Evolutionary conservation across 208 protist species (phyloP).

Genomic region (Naegleria fowleri): DNA sequence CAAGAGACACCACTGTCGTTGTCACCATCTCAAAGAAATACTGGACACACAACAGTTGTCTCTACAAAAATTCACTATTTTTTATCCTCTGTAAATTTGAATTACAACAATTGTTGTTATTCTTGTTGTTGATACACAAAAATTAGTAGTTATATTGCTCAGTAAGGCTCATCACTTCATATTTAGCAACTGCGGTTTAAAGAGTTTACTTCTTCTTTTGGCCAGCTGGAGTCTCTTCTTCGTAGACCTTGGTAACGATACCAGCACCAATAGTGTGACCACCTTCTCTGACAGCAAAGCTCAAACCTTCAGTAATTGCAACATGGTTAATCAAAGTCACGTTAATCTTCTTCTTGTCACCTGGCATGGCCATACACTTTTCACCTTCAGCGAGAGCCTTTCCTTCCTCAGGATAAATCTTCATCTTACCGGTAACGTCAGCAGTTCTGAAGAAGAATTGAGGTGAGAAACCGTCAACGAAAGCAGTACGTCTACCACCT

Average conservation of each 20-base stretch:
- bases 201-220: slow-evolving; percentile 2
- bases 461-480: slow-evolving; percentile 90
- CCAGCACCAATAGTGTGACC: slow-evolving; percentile 96
- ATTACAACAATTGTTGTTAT: too few relatives aligned
- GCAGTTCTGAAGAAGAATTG: slow-evolving; percentile 97
- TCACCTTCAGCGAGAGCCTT: slow-evolving; percentile 64
- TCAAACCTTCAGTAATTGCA: slow-evolving; percentile 83
- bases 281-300: slow-evolving; percentile 97
- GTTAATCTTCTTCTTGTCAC: slow-evolving; percentile 88
- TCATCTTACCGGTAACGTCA: slow-evolving; percentile 90
- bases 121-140: too few relatives aligned
- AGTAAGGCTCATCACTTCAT: too few relatives aligned
- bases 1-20: too few relatives aligned
- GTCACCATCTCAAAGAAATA: too few relatives aligned
- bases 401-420: slow-evolving; percentile 67
- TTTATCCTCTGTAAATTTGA: too few relatives aligned
- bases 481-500: slow-evolving; percentile 96
- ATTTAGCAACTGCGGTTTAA: too few relatives aligned
- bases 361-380: slow-evolving; percentile 92
- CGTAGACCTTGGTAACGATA: slow-evolving; percentile 84
- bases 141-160: too few relatives aligned
- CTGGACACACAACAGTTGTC: too few relatives aligned
- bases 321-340: slow-evolving; percentile 85
- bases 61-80: too few relatives aligned
- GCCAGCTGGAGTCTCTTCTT: slow-evolving; percentile 12